Evolutionary conservation across 371 early-diverging fungal genomes (phyloP), one percentile per base, ranked within the genome.

Genomic region (Rhizopus sp.): DNA sequence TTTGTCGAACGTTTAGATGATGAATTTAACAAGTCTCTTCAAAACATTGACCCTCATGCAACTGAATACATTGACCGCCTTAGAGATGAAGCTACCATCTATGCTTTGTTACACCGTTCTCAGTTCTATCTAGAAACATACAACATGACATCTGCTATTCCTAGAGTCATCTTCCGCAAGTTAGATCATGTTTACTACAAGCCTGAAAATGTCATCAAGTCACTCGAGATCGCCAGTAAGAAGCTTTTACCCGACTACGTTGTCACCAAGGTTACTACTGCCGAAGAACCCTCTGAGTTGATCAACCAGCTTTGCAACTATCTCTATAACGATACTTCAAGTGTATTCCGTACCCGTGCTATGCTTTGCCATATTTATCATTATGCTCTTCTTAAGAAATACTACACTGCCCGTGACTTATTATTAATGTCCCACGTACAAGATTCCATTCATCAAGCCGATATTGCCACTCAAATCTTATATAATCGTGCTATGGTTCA

Each of bases 391-490:
- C 94, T 97, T 78, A 90, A 92, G 75, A 85, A 91, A 49, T 98
- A 89, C 88, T 84, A 93, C 76, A 77, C 84, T 41, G 98, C 99
- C 17, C 91, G 97, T 69, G 97, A 98, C 62, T 86, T 98, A 89
- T 73, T 98, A 55, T 86, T 98, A 67, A 95, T 98, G 96, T 95
- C 96, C 40, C 97, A 97, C 71, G 82, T 98, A 50, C 98, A 98
- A 78, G 98, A 98, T 58, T 85, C 87, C 55, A 90, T 96, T 55
- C 85, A 85, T 42, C 90, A 88, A 70, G 93, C 93, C 40, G 99
- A 99, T 61, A 75, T 97, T 58, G 79, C 84, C 51, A 97, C 96
- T 17, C 97, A 97, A 81, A 91, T 96, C 57, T 82, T 98, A 52
- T 95, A 89, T 85, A 99, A 99, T 86, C 90, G 99, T 52, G 87